Evolutionary conservation across 1,139 yeast genomes (phyloP), one percentile per base, ranked within the genome.

Genomic region (Candida sp.): DNA sequence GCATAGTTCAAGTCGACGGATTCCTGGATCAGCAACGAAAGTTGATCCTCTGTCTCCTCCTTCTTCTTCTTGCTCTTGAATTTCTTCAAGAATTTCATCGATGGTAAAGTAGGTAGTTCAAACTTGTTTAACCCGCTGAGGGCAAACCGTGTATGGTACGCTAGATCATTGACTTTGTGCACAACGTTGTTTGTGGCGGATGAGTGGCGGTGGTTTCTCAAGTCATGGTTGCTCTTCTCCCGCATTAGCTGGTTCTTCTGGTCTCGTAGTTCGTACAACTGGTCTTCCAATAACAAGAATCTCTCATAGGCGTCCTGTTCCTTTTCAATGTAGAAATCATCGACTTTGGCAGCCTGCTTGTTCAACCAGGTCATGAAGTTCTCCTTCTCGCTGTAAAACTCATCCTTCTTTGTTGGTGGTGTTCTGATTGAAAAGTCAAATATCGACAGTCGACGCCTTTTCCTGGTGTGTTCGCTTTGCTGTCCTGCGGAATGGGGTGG

Each of bases 321-420:
- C 59, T 79, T 84, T 42, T 78, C 83, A 43, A 65, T 70, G 64
- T 80, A 90, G 62, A 90, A 90, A 0, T 42, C 51, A 46, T 88
- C 85, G 8, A 90, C 87, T 62, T 85, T 88, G 3, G 47, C 53
- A 25, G 86, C 72, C 62, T 90, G 85, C 0, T 59, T 52, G 49
- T 87, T 85, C 4, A 89, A 73, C 96, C 96, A 90, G 1, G 59
- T 63, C 17, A 75, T 56, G 56, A 90, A 90, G 39, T 78, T 80
- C 11, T 65, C 62, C 46, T 72, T 73, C 8, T 75, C 78, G 1
- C 69, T 57, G 5, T 58, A 62, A 37, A 59, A 62, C 7, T 61
- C 65, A 0, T 61, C 62, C 46, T 55, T 57, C 47, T 60, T 58
- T 22, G 44, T 46, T 4, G 34, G 11, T 6, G 58, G 47, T 2